These are phyloP conservation scores for Cyclocybe aegerita DNA, from an alignment of 768 basidiomycete species.

Conservation along the genomic window DNA sequence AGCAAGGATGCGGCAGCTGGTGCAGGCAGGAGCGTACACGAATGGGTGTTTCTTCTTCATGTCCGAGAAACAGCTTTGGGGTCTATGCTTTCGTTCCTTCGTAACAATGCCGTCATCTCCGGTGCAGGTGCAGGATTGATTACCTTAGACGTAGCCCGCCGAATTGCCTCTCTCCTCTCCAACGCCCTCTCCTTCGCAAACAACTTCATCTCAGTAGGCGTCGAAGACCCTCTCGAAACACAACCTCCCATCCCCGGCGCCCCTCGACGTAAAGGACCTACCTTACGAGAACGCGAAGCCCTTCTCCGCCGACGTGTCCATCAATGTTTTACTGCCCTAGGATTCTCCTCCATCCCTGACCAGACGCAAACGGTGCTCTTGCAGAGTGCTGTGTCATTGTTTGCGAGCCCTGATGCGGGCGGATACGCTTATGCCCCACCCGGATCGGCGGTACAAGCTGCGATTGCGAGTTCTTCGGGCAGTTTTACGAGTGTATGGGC, in stretches of 20 bases:
- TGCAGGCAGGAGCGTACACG: constrained; percentile 63
- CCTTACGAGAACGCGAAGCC: constrained; percentile 76
- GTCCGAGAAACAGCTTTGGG: constrained; percentile 89
- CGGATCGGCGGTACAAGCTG: constrained; percentile 86
- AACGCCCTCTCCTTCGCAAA: constrained; percentile 91
- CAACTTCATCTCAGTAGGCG: constrained; percentile 70
- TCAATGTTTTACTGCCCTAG: constrained; percentile 86
- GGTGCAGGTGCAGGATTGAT: constrained; percentile 50
- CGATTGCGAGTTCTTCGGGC: constrained; percentile 84
- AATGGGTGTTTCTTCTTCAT: constrained; percentile 90
- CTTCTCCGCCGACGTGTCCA: constrained; percentile 82
- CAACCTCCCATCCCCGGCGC: constrained; percentile 28
- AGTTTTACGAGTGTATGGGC: constrained; percentile 86
- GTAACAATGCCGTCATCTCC: constrained; percentile 51
- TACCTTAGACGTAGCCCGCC: constrained; percentile 87
- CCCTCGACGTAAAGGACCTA: constrained; percentile 35
- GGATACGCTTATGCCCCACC: constrained; percentile 15
- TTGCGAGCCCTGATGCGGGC: constrained; percentile 87
- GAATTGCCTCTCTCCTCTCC: constrained; percentile 81
- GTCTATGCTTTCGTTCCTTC: constrained; percentile 85
- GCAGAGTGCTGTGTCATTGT: constrained; percentile 76
- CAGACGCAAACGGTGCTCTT: constrained; percentile 79
- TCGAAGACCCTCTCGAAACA: constrained; percentile 60
- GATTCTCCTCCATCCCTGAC: constrained; percentile 76
- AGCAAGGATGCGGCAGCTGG: constrained; percentile 72